These are phyloP conservation scores for Wickerhamiella sergipiensis DNA, from an alignment of 805 yeast species.

Conservation along the genomic window DNA sequence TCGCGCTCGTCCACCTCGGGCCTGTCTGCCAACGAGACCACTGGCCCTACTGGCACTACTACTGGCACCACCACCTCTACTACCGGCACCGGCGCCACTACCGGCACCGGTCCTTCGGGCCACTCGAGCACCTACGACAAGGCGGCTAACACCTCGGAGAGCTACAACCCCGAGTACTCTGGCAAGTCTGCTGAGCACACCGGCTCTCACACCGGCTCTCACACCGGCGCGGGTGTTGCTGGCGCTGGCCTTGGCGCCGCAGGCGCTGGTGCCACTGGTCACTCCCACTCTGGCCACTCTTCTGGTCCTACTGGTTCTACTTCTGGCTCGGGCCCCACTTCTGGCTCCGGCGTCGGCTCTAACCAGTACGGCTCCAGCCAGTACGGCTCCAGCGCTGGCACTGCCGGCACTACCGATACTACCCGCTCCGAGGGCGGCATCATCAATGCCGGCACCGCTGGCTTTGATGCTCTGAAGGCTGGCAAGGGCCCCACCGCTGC, in stretches of 20 bases:
- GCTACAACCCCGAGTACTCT: constrained; percentile 22
- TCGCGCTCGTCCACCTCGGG: background rate
- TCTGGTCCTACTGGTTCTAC: constrained; percentile 13
- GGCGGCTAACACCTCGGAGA: constrained; percentile 22
- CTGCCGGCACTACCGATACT: constrained; percentile 6
- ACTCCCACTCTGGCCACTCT: background rate
- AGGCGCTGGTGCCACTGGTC: background rate
- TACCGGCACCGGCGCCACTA: constrained; percentile 25
- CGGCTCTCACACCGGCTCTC: constrained; percentile 2
- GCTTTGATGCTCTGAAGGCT: background rate
- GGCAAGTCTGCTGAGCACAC: background rate
- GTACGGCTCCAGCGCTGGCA: constrained; percentile 8
- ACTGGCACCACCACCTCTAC: constrained; percentile 15
- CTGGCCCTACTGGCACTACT: constrained; percentile 8
- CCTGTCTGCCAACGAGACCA: background rate
- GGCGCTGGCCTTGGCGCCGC: background rate
- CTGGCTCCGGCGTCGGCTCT: constrained; percentile 3
- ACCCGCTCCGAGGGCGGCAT: constrained; percentile 10
- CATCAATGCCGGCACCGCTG: constrained; percentile 5
- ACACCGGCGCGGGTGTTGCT: background rate
- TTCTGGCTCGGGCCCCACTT: constrained; percentile 7
- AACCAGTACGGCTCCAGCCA: constrained; percentile 5
- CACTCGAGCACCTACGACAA: background rate
- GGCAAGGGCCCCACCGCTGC: constrained; percentile 1
- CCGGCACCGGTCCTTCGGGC: background rate